Conservation (phyloP, 2,329 filamentous ascomycete genomes). For the Blumeria hordei region DNA sequence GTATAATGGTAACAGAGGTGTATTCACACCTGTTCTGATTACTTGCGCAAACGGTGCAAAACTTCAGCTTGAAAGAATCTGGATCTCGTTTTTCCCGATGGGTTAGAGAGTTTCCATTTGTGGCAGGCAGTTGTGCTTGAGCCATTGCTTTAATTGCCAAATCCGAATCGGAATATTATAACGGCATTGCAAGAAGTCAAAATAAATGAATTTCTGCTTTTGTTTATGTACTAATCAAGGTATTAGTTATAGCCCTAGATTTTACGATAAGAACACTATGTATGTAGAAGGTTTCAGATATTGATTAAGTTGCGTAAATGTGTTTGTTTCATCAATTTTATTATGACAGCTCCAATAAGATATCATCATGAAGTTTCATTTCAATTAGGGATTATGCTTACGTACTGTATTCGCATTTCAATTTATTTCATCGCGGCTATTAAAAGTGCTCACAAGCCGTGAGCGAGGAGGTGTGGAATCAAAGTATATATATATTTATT, state of each 20-base stretch:
- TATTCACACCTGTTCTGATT: constrained; percentile 68
- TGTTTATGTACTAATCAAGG: constrained; percentile 1
- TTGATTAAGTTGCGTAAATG: constrained; percentile 12
- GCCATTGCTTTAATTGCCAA: not conserved
- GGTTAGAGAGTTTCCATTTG: constrained; percentile 5
- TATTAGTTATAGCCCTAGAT: constrained; percentile 1
- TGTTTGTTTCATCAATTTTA: constrained; percentile 12
- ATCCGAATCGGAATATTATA: not conserved
- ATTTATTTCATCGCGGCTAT: too few relatives aligned
- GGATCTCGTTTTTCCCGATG: constrained; percentile 10
- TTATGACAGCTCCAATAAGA: constrained; percentile 18
- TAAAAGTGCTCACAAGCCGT: too few relatives aligned
- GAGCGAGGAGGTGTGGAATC: too few relatives aligned
- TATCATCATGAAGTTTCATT: constrained; percentile 10
- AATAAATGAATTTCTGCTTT: not conserved
- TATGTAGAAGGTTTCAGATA: constrained; percentile 5
- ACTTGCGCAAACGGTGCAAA: constrained; percentile 96
- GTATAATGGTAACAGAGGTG: not conserved
- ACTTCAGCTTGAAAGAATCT: constrained; percentile 63
- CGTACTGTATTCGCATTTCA: constrained; percentile 23
- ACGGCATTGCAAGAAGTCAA: not conserved
- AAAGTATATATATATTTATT: too few relatives aligned
- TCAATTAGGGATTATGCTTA: constrained; percentile 25
- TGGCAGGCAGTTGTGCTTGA: constrained; percentile 5
- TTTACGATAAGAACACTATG: too few relatives aligned